Percentiles rank a stretch among this genome's conserved stretches.
Evolutionary conservation across 345 rosid genomes (phyloP).

Genomic region (Salix exigua): DNA sequence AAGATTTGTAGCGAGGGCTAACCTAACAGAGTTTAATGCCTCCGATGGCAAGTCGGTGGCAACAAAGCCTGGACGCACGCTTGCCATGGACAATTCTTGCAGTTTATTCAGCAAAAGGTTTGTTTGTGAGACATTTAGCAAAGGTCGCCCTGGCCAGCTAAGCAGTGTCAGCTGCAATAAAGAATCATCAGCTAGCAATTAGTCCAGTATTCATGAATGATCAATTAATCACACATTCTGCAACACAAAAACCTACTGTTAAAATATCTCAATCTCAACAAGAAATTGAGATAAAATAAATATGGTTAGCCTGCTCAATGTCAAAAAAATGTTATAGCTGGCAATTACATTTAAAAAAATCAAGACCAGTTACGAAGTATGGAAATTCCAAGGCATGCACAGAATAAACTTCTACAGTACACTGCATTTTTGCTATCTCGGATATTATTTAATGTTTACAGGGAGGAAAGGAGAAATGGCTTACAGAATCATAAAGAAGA

Average conservation of each 20-base stretch:
- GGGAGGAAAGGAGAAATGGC: slow-evolving; percentile 4
- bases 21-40: slow-evolving; percentile 62
- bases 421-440: not conserved
- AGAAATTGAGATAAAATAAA: not conserved
- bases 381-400: not conserved
- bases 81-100: slow-evolving; percentile 72
- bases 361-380: not conserved
- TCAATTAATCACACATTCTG: not conserved
- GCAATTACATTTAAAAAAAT: not conserved
- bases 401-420: not conserved
- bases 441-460: not conserved
- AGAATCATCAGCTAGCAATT: not conserved
- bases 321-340: not conserved
- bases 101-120: slow-evolving; percentile 73
- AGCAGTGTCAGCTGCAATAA: slow-evolving; percentile 65
- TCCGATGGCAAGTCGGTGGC: slow-evolving; percentile 58
- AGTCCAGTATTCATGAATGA: not conserved
- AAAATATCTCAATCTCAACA: too few species aligned
- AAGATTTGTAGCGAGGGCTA: slow-evolving; percentile 77
- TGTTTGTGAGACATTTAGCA: slow-evolving; percentile 62
- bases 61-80: slow-evolving; percentile 62
- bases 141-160: slow-evolving; percentile 64
- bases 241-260: too few species aligned
- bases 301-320: not conserved
- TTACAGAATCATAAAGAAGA: slow-evolving; percentile 82